Evolutionary conservation across 2,329 filamentous ascomycete genomes (phyloP).

Genomic region (Aureobasidium musti): DNA sequence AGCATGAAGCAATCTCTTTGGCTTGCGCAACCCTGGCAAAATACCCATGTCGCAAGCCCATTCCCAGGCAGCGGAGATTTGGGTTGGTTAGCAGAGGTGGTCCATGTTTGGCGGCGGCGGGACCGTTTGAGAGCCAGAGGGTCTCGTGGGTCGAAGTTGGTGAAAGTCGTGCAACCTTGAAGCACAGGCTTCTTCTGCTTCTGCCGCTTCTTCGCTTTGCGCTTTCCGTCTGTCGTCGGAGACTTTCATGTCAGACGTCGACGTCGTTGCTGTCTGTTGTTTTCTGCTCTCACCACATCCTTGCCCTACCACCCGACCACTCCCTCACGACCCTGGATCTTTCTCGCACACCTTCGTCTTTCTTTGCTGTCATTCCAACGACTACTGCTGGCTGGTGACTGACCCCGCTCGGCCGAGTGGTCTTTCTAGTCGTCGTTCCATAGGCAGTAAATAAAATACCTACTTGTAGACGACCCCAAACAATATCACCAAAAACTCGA

Average conservation of each 20-base stretch:
- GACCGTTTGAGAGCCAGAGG: conserved; percentile 26
- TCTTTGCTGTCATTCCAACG: background rate
- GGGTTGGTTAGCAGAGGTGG: conserved; percentile 6
- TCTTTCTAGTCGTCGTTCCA: conserved; percentile 21
- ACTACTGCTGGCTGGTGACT: conserved; percentile 23
- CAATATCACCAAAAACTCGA: conserved; percentile 16
- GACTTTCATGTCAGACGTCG: conserved; percentile 25
- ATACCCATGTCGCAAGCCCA: conserved; percentile 23
- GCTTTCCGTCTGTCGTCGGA: conserved; percentile 25
- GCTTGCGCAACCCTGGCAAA: conserved; percentile 28
- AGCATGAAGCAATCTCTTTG: conserved; percentile 10
- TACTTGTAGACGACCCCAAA: conserved; percentile 23
- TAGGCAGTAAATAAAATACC: conserved; percentile 27
- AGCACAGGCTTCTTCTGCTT: conserved; percentile 26
- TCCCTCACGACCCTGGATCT: background rate
- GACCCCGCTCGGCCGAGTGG: conserved; percentile 16
- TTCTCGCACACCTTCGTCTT: background rate
- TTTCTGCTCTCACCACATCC: conserved; percentile 14
- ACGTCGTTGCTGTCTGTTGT: conserved; percentile 19
- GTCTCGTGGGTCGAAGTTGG: conserved; percentile 24
- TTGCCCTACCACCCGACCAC: background rate
- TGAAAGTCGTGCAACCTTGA: conserved; percentile 26
- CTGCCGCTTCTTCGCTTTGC: conserved; percentile 26
- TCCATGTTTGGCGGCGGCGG: conserved; percentile 27
- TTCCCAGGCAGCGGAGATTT: conserved; percentile 26